A percentile compares a stretch with the other conserved stretches of the same genome.
phyloP scores from a whole-genome alignment of 2,329 filamentous ascomycete genomes.

The Aspergillus oerlinghausenensis region DNA sequence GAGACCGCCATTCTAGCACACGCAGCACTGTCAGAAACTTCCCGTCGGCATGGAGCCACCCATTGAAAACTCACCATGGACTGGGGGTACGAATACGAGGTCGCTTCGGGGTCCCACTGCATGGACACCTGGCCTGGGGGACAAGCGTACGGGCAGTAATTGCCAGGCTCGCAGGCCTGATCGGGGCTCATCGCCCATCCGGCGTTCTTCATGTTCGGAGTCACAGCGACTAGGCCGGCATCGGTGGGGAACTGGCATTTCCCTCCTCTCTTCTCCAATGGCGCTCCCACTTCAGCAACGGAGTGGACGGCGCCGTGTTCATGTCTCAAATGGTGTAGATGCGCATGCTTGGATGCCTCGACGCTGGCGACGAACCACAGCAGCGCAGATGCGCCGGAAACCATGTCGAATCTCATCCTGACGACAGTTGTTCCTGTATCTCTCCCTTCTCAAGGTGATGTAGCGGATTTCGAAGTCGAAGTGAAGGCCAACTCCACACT shows the following conservation, averaged over 20 bases:
- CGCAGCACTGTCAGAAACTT: neutral
- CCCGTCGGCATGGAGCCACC: neutral
- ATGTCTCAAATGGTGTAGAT: slow-evolving; percentile 10
- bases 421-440: slow-evolving; percentile 1
- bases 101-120: slow-evolving; percentile 71
- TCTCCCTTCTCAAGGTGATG: neutral
- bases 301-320: slow-evolving; percentile 10
- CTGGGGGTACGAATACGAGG: slow-evolving; percentile 60
- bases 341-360: slow-evolving; percentile 33
- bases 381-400: slow-evolving; percentile 31
- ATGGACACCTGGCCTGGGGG: slow-evolving; percentile 70
- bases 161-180: slow-evolving; percentile 61
- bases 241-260: slow-evolving; percentile 64
- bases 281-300: slow-evolving; percentile 19
- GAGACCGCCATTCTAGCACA: slow-evolving; percentile 63
- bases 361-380: slow-evolving; percentile 34
- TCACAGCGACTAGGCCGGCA: slow-evolving; percentile 63
- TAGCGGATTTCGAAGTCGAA: neutral
- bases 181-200: slow-evolving; percentile 80
- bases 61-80: slow-evolving; percentile 59
- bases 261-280: slow-evolving; percentile 50
- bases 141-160: slow-evolving; percentile 73
- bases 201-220: slow-evolving; percentile 59
- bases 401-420: slow-evolving; percentile 33
- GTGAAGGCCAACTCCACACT: neutral